Base-by-base conservation (phyloP, 164 flowering plant species). In the Nymphaea colorata region DNA sequence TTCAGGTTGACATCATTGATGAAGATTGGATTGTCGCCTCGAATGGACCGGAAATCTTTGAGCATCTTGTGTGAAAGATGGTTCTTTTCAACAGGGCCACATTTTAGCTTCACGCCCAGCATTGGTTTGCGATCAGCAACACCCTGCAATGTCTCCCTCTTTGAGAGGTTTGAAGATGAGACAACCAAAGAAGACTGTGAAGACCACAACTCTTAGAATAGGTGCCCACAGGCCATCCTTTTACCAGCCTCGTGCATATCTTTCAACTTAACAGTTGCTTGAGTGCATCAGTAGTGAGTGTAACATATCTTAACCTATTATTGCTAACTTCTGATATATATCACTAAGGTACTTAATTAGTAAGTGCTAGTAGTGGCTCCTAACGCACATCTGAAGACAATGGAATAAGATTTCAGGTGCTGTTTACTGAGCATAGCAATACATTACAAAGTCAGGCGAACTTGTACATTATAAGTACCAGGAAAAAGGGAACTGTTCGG, bases 21-120 rank as follows among this genome's bases (percentile, higher is more conserved):
- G 76, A 87, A 90, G 59, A 75, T 51, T 4, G 93, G 88, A 62
- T 82, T 82, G 62, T 90, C 98, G 5, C 86, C 96, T 5, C 79
- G 85, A 0, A 86, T 79, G 67, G 74, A 83, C 0, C 62, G 66
- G 72, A 82, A 93, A 51, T 77, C 91, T 0, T 76, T 71, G 93
- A 93, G 87, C 64, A 84, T 85, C n/a, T 59, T 68, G 43, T 71
- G 60, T 1, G 96, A 80, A 43, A 90, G 85, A 64, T 77, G 90
- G 0, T 82, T 64, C n/a, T 61, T 61, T 5, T 86, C 86, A 0
- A 84, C 57, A 3, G 98, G 96, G 3, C 98, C 96, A 67, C 87
- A 84, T 62, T 74, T 82, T 71, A 90, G 44, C 75, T 90, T 80
- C 7, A 85, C 88, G 3, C 96, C 95, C 42, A 79, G 90, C 76